These are phyloP conservation scores for Termitomyces sp. DNA, from an alignment of 768 basidiomycete species.

Conservation along the genomic window DNA sequence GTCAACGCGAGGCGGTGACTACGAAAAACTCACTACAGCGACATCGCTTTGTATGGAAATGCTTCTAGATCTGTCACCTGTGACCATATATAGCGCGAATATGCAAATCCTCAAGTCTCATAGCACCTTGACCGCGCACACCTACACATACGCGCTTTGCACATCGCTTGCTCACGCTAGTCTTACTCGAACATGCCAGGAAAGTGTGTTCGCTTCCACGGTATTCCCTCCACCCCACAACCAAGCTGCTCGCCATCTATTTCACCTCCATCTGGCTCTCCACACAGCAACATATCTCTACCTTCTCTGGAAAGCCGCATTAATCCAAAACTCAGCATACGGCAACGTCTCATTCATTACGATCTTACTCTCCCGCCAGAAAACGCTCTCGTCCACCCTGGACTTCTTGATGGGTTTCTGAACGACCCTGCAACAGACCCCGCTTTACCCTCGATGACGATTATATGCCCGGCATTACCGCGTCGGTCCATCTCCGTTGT, in stretches of 20 bases:
- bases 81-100: constrained; percentile 3
- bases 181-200: constrained; percentile 18
- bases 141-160: not conserved
- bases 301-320: constrained; percentile 10
- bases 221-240: constrained; percentile 14
- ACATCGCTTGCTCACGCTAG: not conserved
- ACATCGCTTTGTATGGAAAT: constrained; percentile 6
- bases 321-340: constrained; percentile 9
- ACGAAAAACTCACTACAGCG: constrained; percentile 5
- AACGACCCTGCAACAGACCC: constrained; percentile 30
- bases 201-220: constrained; percentile 21
- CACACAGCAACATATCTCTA: constrained; percentile 11
- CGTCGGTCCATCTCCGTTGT: constrained; percentile 28
- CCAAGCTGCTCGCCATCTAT: constrained; percentile 7
- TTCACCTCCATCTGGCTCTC: constrained; percentile 14
- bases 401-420: constrained; percentile 19
- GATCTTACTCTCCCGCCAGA: constrained; percentile 11
- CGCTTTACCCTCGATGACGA: constrained; percentile 23
- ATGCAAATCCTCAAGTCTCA: not conserved
- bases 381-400: constrained; percentile 5
- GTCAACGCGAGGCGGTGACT: constrained; percentile 15
- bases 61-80: not conserved
- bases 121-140: not conserved
- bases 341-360: constrained; percentile 3
- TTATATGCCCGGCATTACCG: constrained; percentile 24